phyloP scores from a whole-genome alignment of 2,329 filamentous ascomycete genomes.

The Tolypocladium pustulatum region DNA sequence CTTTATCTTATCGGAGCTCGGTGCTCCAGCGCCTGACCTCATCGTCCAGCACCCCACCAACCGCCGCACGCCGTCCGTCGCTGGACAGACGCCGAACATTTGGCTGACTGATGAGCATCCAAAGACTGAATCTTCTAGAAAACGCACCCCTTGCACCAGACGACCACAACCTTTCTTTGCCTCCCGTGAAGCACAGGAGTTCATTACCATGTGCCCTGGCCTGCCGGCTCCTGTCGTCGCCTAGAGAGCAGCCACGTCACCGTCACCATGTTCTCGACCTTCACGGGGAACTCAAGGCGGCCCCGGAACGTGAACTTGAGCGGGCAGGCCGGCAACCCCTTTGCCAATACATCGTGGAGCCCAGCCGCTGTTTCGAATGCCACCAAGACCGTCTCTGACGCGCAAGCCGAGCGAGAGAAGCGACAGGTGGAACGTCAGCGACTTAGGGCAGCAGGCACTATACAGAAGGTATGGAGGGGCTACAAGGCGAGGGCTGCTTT shows the following conservation, averaged over 20 bases:
- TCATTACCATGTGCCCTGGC: constrained; percentile 1
- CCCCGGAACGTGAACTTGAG: constrained; percentile 91
- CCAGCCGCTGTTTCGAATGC: constrained; percentile 49
- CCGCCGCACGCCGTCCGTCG: not conserved
- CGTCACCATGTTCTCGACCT: constrained; percentile 72
- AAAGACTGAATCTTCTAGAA: constrained; percentile 8
- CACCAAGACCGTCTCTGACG: constrained; percentile 70
- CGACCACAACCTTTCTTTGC: not conserved
- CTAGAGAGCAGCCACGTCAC: not conserved
- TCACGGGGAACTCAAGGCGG: constrained; percentile 77
- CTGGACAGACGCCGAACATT: not conserved
- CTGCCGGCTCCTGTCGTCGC: not conserved
- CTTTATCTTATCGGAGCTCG: constrained; percentile 8
- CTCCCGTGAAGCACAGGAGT: not conserved
- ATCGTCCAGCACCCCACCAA: not conserved
- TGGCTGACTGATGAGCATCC: not conserved
- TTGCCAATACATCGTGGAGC: constrained; percentile 52
- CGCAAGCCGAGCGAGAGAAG: constrained; percentile 73
- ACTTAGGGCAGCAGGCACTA: constrained; percentile 58
- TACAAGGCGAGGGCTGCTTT: constrained; percentile 51
- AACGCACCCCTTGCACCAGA: not conserved
- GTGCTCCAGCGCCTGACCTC: constrained; percentile 1
- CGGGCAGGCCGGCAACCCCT: constrained; percentile 72
- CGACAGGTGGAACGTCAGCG: constrained; percentile 74
- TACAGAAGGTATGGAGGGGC: constrained; percentile 80